Base-by-base conservation (phyloP, 495 filamentous ascomycete genomes). In the Peziza echinospora region DNA sequence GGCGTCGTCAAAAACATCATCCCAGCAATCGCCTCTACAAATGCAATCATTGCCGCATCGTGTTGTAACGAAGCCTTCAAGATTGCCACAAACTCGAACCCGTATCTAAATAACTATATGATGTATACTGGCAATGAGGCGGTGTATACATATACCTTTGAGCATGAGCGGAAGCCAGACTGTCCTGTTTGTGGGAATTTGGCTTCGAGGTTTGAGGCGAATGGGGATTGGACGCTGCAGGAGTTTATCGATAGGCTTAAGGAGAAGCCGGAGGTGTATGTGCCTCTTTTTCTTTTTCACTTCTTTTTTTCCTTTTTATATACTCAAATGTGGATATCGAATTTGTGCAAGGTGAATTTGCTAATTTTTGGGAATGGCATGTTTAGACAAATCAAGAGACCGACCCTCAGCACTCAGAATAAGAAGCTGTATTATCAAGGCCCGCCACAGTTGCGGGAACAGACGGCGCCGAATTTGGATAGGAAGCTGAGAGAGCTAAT, bases 1-100 rank as follows among this genome's bases (percentile, higher is more conserved):
- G 91, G 91, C 25, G 89, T 96, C 0, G 85, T 99, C 53, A 99
- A 99, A 63, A 96, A 99, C 58, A 99, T 99, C 62, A 99, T 99
- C 50, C 91, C 91, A 1, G 91, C 91, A 8, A 99, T 99, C 57
- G 91, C 91, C 34, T 87, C 83, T 0, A 99, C 91, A 5, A 99
- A 99, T 62, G 86, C 87, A 17, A 86, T 96, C 44, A 82, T 99
- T 51, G 91, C 91, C 2, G 91, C 86, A 2, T 76, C 77, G 30
- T 94, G 86, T 56, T 96, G 89, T 55, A 96, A 93, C 43, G 91
- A 99, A 64, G 87, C 86, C 8, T 71, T 94, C 63, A 99, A 99
- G 65, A 84, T 99, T 52, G 77, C 77, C 22, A 91, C 84, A 30
- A 71, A 67, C 40, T 73, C 73, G 47, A 87, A 86, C 41, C 83